Conservation (phyloP, 2,329 filamentous ascomycete species). For the Ceratocystis diversiconidia region DNA sequence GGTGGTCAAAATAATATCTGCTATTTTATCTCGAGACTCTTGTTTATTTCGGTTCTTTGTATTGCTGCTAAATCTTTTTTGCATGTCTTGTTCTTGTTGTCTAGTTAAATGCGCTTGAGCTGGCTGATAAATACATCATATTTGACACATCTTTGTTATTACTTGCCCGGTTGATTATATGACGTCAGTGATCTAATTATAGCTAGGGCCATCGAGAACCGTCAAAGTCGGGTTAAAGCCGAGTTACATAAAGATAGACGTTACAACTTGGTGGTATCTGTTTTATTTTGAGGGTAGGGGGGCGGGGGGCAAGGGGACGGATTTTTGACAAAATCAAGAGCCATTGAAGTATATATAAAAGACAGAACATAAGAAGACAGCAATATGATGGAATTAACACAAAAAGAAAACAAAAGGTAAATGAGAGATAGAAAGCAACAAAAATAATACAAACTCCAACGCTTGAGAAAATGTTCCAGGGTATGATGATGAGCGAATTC, state of each 20-base stretch:
- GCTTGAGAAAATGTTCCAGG: slow-evolving; percentile 10
- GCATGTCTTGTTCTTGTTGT: neutral
- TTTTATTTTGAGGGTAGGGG: neutral
- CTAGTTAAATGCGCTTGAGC: too few relatives aligned
- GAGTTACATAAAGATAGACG: neutral
- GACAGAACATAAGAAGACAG: neutral
- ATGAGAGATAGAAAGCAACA: neutral
- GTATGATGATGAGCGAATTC: slow-evolving; percentile 12
- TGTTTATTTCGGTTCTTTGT: neutral
- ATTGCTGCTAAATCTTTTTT: neutral
- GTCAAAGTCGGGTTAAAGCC: neutral
- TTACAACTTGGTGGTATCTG: neutral
- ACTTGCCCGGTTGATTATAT: too few relatives aligned
- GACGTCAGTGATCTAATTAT: too few relatives aligned
- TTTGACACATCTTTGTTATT: too few relatives aligned
- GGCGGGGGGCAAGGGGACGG: too few relatives aligned
- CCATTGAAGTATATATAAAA: neutral
- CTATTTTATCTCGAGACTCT: neutral
- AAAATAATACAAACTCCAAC: slow-evolving; percentile 1
- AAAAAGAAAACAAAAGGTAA: neutral
- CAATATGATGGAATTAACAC: neutral
- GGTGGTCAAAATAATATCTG: neutral
- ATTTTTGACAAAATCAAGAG: neutral
- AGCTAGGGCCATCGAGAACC: too few relatives aligned
- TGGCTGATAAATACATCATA: too few relatives aligned